Conservation (phyloP, 495 filamentous ascomycete genomes). For the Cairneyella variabilis region DNA sequence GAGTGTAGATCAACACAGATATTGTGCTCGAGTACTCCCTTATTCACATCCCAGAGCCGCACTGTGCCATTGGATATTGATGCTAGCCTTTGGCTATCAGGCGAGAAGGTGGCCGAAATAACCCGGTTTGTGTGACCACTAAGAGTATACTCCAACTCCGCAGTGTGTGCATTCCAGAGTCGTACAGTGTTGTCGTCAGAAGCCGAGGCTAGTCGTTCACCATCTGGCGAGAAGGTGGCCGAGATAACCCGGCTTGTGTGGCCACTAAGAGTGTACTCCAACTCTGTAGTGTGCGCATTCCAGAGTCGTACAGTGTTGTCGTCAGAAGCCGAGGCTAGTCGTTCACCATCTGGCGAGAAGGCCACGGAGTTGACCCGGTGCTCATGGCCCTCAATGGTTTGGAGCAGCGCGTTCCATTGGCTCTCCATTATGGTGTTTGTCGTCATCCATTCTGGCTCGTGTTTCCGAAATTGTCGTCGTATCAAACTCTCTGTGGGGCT, state of each 20-base stretch:
- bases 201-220: background rate
- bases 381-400: no score
- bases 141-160: background rate
- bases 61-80: background rate
- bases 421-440: no score
- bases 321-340: background rate
- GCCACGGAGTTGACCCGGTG: background rate
- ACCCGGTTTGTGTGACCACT: background rate
- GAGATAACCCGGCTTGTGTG: background rate
- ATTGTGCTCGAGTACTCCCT: background rate
- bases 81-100: background rate
- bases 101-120: background rate
- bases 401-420: no score
- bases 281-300: background rate
- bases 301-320: background rate
- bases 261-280: background rate
- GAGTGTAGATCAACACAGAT: background rate
- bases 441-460: no score
- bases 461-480: no score
- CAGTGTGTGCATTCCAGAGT: background rate
- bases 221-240: background rate
- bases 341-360: background rate
- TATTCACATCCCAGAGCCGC: background rate
- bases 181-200: background rate
- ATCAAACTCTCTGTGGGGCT: no score